Evolutionary conservation across 2,329 filamentous ascomycete species (phyloP), one percentile per base, ranked within the genome.

Genomic region (Massarina eburnea): DNA sequence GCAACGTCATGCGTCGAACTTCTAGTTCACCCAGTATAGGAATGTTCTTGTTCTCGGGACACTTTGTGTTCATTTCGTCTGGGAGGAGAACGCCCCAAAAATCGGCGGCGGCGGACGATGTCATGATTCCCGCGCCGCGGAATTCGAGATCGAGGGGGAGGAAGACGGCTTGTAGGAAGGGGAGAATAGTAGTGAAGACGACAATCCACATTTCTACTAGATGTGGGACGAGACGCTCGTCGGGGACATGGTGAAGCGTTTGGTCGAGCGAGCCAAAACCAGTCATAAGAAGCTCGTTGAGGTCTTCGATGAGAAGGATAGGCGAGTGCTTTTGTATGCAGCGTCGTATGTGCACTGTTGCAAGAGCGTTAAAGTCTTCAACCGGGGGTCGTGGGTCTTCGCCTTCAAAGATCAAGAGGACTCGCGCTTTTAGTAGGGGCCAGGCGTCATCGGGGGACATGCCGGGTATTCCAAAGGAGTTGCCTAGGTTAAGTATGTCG

Each of bases 131-230:
- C 37, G 81, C 81, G 5, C 92, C 94, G 42, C 89, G 86, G 66
- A 99, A 95, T 66, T 99, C 94, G 9, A 96, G 81, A 62, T 99
- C 94, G 1, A 99, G 75, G 0, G 91, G 94, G 1, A 99, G 75
- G 64, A 99, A 96, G 1, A 96, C 91, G 1, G 92, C 91, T 73
- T 97, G 92, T 59, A 99, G 85, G 64, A 96, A 97, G 0, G 94
- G 94, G 4, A 97, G 73, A 29, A 97, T 89, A 6, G 83, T 88
- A 2, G 90, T 92, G 61, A 96, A 96, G 0, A 94, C 91, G 37
- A 94, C 85, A 48, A 95, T 82, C 94, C 94, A 99, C 64, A 96
- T 84, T 65, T 96, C 90, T 2, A 96, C 92, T 1, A 99, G 77
- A 45, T 90, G 84, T 0, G 90, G 89, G 18, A 97, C 90, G n/a